Evolutionary conservation across 257 asterid species (phyloP).

Genomic region (Fraxinus pennsylvanica): DNA sequence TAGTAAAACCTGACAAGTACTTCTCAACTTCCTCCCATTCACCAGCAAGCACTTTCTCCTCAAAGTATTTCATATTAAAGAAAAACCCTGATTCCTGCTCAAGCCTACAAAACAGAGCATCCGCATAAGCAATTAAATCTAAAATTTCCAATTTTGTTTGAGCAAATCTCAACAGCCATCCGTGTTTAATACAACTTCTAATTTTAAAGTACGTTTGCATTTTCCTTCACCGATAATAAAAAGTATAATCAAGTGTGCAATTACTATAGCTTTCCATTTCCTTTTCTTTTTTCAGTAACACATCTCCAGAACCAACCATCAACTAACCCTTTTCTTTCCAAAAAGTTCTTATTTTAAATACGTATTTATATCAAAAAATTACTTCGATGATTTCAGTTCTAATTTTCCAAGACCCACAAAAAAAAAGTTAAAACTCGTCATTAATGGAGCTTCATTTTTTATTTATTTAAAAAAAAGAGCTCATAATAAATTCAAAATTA

Average conservation of each 20-base stretch:
- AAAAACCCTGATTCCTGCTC: conserved; percentile 95
- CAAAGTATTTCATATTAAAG: conserved; percentile 95
- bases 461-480: background rate
- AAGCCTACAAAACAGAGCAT: conserved; percentile 55
- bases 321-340: conserved; percentile 10
- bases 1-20: conserved; percentile 90
- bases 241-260: background rate
- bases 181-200: background rate
- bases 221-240: conserved; percentile 5
- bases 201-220: background rate
- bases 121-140: conserved; percentile 1
- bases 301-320: conserved; percentile 2
- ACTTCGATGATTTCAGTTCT: background rate
- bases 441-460: background rate
- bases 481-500: conserved; percentile 14
- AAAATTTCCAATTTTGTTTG: background rate
- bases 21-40: conserved; percentile 99
- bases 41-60: conserved; percentile 96
- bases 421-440: conserved; percentile 3
- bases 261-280: conserved; percentile 16
- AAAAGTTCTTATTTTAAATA: background rate
- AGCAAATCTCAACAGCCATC: background rate
- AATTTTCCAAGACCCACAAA: conserved; percentile 2
- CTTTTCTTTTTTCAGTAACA: background rate
- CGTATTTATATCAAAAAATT: background rate